These are phyloP conservation scores for Neovahlkampfia damariscottae DNA, from an alignment of 78 protist genomes.

Conservation along the genomic window DNA sequence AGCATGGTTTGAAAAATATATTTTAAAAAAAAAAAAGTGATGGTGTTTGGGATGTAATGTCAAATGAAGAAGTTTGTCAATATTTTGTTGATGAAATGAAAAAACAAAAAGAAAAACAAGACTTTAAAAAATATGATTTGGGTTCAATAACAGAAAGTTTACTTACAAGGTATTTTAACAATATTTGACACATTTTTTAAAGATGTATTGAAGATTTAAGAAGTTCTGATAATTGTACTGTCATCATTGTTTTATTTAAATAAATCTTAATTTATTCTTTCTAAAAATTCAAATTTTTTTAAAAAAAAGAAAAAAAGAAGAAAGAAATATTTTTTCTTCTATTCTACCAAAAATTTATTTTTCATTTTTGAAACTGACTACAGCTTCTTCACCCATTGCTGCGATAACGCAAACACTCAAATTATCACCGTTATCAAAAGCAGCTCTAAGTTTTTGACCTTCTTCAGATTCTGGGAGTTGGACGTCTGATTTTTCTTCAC, in stretches of 20 bases:
- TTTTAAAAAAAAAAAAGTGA: too few species aligned
- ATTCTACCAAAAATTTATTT: not conserved
- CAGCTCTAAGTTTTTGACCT: slow-evolving; percentile 23
- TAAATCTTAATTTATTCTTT: too few species aligned
- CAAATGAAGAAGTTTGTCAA: slow-evolving; percentile 50
- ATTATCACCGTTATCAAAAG: slow-evolving; percentile 40
- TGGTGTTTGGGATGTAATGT: slow-evolving; percentile 86
- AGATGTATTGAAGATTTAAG: not conserved
- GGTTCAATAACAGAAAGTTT: not conserved
- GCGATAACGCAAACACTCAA: slow-evolving; percentile 29
- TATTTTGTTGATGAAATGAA: not conserved
- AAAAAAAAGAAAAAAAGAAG: not conserved
- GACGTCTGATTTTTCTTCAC: slow-evolving; percentile 50
- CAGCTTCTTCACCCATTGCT: slow-evolving; percentile 58
- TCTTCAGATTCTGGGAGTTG: slow-evolving; percentile 36
- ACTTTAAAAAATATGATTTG: not conserved
- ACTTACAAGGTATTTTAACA: too few species aligned
- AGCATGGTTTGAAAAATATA: too few species aligned
- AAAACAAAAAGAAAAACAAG: not conserved
- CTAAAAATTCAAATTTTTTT: not conserved
- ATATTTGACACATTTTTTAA: not conserved
- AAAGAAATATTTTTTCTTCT: not conserved
- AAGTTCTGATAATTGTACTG: not conserved
- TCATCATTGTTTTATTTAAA: not conserved
- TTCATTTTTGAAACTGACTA: slow-evolving; percentile 37